Evolutionary conservation across 129 eudicot genomes (phyloP).

Genomic region (Flaveria robusta): DNA sequence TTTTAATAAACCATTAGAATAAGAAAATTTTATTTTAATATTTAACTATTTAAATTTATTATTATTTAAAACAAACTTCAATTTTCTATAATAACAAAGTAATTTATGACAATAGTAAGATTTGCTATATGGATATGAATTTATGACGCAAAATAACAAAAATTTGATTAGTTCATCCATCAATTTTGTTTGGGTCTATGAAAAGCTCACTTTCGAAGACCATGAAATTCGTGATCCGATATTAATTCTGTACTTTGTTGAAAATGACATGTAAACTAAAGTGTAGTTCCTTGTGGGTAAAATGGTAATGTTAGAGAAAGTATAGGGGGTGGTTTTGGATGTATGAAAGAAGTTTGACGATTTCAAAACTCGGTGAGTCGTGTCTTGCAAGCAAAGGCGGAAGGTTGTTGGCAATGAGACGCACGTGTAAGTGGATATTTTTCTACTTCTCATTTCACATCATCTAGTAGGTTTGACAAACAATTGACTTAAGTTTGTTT

Average conservation of each 20-base stretch:
- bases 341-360: neutral
- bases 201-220: neutral
- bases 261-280: too few relatives aligned
- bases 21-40: too few relatives aligned
- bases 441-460: neutral
- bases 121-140: neutral
- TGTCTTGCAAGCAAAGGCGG: constrained; percentile 7
- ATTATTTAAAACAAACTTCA: too few relatives aligned
- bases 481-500: neutral
- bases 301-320: too few relatives aligned
- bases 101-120: too few relatives aligned
- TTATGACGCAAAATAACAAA: neutral
- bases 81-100: too few relatives aligned
- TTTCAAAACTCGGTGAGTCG: neutral
- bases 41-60: too few relatives aligned
- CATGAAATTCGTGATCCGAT: neutral
- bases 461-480: neutral
- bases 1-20: too few relatives aligned
- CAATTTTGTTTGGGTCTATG: neutral
- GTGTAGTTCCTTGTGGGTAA: too few relatives aligned
- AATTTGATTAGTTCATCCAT: neutral
- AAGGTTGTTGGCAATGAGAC: neutral
- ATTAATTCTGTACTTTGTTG: too few relatives aligned
- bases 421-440: neutral
- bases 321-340: neutral